phyloP scores from a whole-genome alignment of 1,139 yeast species.

The Debaryomyces nepalensis region DNA sequence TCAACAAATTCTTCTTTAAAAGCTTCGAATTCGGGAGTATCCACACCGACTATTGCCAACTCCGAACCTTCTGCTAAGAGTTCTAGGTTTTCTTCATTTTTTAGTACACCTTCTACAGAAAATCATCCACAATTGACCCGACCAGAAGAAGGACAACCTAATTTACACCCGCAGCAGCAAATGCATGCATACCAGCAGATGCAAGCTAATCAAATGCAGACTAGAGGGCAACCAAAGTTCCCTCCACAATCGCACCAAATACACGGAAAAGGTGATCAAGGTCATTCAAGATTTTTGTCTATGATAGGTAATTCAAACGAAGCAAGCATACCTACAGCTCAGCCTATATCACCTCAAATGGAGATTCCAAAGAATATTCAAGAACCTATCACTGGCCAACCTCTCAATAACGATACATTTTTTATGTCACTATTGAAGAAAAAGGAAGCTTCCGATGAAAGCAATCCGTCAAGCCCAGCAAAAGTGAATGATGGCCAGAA shows the following conservation, averaged over 20 bases:
- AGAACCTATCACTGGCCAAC: constrained; percentile 4
- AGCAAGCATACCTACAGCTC: neutral
- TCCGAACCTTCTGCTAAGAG: constrained; percentile 31
- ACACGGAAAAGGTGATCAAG: constrained; percentile 9
- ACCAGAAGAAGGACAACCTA: constrained; percentile 12
- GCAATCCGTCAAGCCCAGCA: constrained; percentile 1
- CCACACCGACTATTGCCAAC: constrained; percentile 19
- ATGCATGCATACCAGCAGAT: constrained; percentile 13
- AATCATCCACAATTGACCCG: constrained; percentile 3
- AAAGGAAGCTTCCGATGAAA: constrained; percentile 17
- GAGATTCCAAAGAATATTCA: neutral
- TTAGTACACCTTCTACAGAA: constrained; percentile 26
- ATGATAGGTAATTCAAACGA: constrained; percentile 8
- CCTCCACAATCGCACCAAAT: constrained; percentile 8
- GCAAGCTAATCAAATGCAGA: neutral
- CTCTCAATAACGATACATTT: constrained; percentile 49
- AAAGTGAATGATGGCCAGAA: neutral
- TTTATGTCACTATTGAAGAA: constrained; percentile 57
- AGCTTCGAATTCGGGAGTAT: constrained; percentile 14
- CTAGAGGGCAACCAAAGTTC: constrained; percentile 9
- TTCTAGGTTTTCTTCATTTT: constrained; percentile 54
- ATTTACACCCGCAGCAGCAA: constrained; percentile 13
- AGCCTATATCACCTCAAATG: constrained; percentile 5
- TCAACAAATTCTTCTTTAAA: constrained; percentile 13
- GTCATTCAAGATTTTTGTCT: constrained; percentile 14